Percentiles rank a stretch among this genome's conserved stretches.
Conservation (phyloP, 2,329 filamentous ascomycete genomes). For the Monilinia polystroma region DNA sequence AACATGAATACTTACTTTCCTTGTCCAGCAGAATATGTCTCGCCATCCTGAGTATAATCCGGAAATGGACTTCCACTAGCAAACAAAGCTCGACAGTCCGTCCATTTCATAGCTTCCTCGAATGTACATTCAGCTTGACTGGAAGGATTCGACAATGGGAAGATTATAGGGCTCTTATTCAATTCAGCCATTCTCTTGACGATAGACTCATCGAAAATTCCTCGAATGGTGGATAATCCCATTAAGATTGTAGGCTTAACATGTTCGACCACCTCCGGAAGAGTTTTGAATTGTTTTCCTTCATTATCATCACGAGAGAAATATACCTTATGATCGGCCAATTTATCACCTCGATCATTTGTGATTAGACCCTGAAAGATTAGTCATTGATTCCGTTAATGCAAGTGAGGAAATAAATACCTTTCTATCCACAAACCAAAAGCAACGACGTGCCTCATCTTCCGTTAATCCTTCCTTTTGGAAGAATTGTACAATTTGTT, state of each 20-base stretch:
- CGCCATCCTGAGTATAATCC: constrained; percentile 59
- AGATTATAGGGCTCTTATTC: constrained; percentile 67
- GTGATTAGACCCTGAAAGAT: constrained; percentile 61
- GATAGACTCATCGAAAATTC: constrained; percentile 71
- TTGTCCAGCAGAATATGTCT: constrained; percentile 49
- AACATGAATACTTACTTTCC: constrained; percentile 42
- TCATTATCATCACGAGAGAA: constrained; percentile 42
- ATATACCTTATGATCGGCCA: constrained; percentile 60
- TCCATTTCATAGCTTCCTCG: constrained; percentile 73
- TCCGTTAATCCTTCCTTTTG: constrained; percentile 65
- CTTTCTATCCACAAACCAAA: constrained; percentile 70
- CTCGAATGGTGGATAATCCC: constrained; percentile 76
- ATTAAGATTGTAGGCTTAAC: constrained; percentile 80
- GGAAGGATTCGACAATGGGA: constrained; percentile 84
- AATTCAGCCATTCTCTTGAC: constrained; percentile 73
- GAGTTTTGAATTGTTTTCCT: constrained; percentile 52
- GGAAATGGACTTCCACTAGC: constrained; percentile 85
- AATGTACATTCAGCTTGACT: constrained; percentile 79
- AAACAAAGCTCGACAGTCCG: constrained; percentile 70
- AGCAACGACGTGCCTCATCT: constrained; percentile 65
- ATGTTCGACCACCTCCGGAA: constrained; percentile 64
- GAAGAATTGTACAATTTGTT: constrained; percentile 76
- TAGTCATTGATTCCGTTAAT: background rate
- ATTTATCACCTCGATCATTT: constrained; percentile 66
- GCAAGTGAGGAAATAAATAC: constrained; percentile 23